Conservation (phyloP, 805 yeast species). For the Zygotorulaspora florentina region DNA sequence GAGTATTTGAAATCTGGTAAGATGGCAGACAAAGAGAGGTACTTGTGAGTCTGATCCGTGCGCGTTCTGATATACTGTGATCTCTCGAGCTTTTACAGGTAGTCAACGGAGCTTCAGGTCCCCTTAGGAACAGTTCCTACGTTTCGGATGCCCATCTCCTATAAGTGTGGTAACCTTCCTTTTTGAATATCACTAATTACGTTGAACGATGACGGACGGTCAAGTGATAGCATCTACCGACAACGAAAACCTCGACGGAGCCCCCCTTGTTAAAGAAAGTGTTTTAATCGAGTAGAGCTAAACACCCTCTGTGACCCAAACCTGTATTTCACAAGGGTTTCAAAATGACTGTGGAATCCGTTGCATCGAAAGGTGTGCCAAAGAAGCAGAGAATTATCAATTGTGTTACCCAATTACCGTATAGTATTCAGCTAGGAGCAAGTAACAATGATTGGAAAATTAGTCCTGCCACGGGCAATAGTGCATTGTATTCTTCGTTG, state of each 20-base stretch:
- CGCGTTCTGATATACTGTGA: too few relatives aligned
- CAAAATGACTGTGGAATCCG: not conserved
- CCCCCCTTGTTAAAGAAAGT: not conserved
- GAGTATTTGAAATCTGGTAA: slow-evolving; percentile 35
- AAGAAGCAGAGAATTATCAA: slow-evolving; percentile 33
- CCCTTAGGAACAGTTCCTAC: too few relatives aligned
- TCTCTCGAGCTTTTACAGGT: too few relatives aligned
- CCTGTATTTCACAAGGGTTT: not conserved
- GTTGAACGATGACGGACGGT: too few relatives aligned
- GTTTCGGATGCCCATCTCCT: too few relatives aligned
- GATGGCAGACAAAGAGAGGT: not conserved
- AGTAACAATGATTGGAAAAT: slow-evolving; percentile 47
- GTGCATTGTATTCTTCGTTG: slow-evolving; percentile 77
- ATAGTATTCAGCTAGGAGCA: slow-evolving; percentile 32
- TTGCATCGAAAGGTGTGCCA: not conserved
- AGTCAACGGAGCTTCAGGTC: too few relatives aligned
- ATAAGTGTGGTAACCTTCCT: too few relatives aligned
- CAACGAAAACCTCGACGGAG: too few relatives aligned
- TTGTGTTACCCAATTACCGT: slow-evolving; percentile 37
- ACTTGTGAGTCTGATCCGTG: not conserved
- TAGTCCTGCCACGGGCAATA: slow-evolving; percentile 69
- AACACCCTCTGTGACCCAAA: not conserved
- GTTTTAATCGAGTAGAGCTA: not conserved
- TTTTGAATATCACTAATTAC: too few relatives aligned
- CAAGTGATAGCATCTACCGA: too few relatives aligned